Conservation (phyloP, 2,329 filamentous ascomycete species). For the Akanthomyces lecanii region DNA sequence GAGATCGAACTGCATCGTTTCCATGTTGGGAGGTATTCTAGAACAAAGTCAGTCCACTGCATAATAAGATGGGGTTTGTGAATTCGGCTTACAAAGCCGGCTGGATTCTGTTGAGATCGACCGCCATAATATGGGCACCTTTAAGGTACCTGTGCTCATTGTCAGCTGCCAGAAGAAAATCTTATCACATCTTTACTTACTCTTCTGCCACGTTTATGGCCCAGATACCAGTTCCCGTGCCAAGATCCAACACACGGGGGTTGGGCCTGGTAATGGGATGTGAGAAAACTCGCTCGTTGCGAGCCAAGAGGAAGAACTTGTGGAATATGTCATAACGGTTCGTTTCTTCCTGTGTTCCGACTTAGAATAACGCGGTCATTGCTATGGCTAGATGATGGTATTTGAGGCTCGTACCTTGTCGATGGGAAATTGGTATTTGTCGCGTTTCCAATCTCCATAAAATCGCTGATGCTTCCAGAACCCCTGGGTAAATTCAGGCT, state of each 20-base stretch:
- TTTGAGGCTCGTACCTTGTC: constrained; percentile 56
- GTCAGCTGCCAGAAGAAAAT: neutral
- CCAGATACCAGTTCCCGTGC: constrained; percentile 90
- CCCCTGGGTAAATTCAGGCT: constrained; percentile 20
- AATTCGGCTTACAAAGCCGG: constrained; percentile 32
- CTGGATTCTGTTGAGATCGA: constrained; percentile 39
- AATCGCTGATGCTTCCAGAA: constrained; percentile 60
- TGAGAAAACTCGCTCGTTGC: constrained; percentile 38
- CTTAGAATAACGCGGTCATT: neutral
- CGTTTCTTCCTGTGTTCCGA: constrained; percentile 54
- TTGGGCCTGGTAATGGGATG: constrained; percentile 19
- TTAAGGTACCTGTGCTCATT: constrained; percentile 21
- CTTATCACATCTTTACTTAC: constrained; percentile 42
- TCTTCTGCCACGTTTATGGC: constrained; percentile 74
- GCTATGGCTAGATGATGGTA: neutral
- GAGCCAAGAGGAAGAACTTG: constrained; percentile 66
- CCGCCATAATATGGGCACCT: constrained; percentile 32
- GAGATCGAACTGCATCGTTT: constrained; percentile 63
- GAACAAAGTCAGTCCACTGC: constrained; percentile 19
- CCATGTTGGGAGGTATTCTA: constrained; percentile 64
- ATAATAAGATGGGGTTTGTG: neutral
- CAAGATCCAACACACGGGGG: constrained; percentile 56
- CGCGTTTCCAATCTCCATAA: constrained; percentile 64
- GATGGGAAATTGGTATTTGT: constrained; percentile 74
- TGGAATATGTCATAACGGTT: constrained; percentile 80